Evolutionary conservation across 768 basidiomycete genomes (phyloP).

Genomic region (Asterophora lycoperdoides): DNA sequence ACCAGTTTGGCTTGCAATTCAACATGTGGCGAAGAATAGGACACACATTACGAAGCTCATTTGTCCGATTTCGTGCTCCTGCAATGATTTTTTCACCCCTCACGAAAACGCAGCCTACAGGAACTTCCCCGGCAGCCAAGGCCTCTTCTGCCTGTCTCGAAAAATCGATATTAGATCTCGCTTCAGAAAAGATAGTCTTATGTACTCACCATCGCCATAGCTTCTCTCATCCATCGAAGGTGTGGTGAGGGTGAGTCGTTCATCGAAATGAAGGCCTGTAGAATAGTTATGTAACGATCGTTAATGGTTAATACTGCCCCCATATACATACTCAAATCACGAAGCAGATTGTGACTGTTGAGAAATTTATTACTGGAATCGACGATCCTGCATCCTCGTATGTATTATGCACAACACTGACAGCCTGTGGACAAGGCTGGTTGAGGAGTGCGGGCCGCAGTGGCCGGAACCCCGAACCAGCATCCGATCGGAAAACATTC

Average conservation of each 20-base stretch:
- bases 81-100: conserved; percentile 75
- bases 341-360: too few species aligned
- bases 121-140: conserved; percentile 79
- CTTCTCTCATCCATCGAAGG: conserved; percentile 75
- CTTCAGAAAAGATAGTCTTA: neutral
- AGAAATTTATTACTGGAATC: too few species aligned
- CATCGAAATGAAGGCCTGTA: neutral
- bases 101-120: conserved; percentile 95
- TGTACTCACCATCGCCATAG: conserved; percentile 70
- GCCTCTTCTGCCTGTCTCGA: conserved; percentile 75
- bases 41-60: conserved; percentile 85
- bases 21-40: neutral
- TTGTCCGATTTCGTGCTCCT: conserved; percentile 87
- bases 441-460: too few species aligned
- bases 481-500: too few species aligned
- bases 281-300: neutral
- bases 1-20: conserved; percentile 5
- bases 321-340: too few species aligned
- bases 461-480: too few species aligned
- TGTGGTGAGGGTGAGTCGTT: conserved; percentile 25
- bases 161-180: conserved; percentile 10
- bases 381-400: too few species aligned
- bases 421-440: too few species aligned
- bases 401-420: too few species aligned
- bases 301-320: too few species aligned